These are phyloP conservation scores for Xylogone sp. DNA, from an alignment of 2,329 filamentous ascomycete genomes.

Conservation along the genomic window DNA sequence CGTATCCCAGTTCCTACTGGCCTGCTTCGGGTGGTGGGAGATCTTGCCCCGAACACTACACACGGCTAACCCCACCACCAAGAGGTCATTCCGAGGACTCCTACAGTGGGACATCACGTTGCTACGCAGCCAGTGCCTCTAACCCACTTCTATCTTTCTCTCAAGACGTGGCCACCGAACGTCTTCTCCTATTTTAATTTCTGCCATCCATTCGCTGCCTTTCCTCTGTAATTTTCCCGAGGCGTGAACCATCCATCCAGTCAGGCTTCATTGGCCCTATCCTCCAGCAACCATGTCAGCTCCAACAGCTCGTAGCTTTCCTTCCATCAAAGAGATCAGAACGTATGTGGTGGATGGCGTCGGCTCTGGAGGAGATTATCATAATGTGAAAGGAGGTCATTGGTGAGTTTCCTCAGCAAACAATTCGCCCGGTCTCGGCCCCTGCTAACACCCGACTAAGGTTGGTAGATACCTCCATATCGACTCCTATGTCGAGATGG, in stretches of 20 bases:
- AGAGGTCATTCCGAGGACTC: background rate
- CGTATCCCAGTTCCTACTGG: background rate
- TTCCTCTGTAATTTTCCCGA: background rate
- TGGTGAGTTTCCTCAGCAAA: constrained; percentile 44
- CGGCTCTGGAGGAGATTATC: constrained; percentile 72
- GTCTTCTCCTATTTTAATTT: background rate
- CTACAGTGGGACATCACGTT: background rate
- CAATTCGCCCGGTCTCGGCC: background rate
- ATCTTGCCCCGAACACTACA: constrained; percentile 14
- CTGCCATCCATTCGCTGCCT: background rate
- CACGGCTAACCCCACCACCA: constrained; percentile 10
- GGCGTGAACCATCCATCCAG: background rate
- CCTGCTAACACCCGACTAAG: constrained; percentile 52
- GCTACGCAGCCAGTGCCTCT: no score
- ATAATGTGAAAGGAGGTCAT: constrained; percentile 78
- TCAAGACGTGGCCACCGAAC: background rate
- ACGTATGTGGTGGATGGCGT: constrained; percentile 69
- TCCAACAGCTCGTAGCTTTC: constrained; percentile 44
- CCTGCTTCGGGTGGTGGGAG: constrained; percentile 11
- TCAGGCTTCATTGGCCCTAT: background rate
- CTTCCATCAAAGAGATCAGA: constrained; percentile 70
- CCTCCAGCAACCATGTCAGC: constrained; percentile 18
- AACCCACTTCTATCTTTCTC: background rate
- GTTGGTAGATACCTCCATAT: constrained; percentile 89
- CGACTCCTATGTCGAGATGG: constrained; percentile 87